Base-by-base conservation (phyloP, 257 asterid species). In the Ilex aquifolium region DNA sequence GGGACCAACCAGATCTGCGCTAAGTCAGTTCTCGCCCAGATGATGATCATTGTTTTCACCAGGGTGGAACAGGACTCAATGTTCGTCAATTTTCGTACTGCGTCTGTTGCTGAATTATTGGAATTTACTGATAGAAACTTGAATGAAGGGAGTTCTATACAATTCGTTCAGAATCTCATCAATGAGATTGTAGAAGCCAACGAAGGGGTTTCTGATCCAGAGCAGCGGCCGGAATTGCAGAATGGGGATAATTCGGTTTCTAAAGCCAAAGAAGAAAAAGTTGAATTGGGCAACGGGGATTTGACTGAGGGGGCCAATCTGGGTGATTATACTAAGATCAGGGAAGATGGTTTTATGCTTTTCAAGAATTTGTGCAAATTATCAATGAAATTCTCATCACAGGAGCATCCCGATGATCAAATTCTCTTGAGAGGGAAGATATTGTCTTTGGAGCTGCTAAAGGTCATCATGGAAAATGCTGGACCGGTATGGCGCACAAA, bases 1-100 rank as follows among this genome's bases (percentile, higher is more conserved):
- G 99, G 99, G 44, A 93, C 99, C 81, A 90, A 90, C 80, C 99
- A 93, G 88, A 90, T 93, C 82, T 93, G 99, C 75, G 99, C 99
- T 3, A 93, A 93, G 84, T 74, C 96, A 30, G 93, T 90, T 65
- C 93, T 93, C 59, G 95, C 97, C 10, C 99, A 93, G 81, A 93
- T 90, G 95, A 87, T 90, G 96, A 62, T 93, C 71, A 79, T 90
- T 73, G 77, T 90, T 61, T 93, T 90, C 88, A 72, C 95, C 67
- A 79, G 99, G 69, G 93, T 74, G 9, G 96, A 89, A 80, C 85
- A 82, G 67, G 80, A 87, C 66, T 80, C 90, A 66, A 71, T 76
- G 85, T 63, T 63, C 13, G 85, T 79, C 49, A 70, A 81, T 59
- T 75, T 90, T 67, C 82, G 75, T 74, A 84, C 80, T 56, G 90